These are phyloP conservation scores for Hypoxylon rickii DNA, from an alignment of 495 filamentous ascomycete genomes.

Conservation along the genomic window DNA sequence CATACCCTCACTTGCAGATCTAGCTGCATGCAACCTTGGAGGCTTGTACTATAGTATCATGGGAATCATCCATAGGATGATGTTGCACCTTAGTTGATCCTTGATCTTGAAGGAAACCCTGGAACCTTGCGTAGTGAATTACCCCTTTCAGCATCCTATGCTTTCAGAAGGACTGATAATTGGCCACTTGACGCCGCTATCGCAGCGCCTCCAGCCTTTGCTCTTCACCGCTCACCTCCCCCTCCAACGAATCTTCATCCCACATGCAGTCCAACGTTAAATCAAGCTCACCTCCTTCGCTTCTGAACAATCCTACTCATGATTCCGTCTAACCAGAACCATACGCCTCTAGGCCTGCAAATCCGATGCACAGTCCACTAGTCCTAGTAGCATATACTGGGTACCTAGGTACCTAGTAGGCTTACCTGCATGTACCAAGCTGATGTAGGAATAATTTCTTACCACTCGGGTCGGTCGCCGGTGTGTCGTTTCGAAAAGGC, in stretches of 20 bases:
- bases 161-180: conserved; percentile 15
- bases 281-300: conserved; percentile 16
- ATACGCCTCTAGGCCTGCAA: too few relatives aligned
- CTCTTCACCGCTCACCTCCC: conserved; percentile 26
- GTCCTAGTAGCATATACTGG: too few relatives aligned
- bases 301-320: neutral
- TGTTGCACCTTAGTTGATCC: too few relatives aligned
- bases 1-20: too few relatives aligned
- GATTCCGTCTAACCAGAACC: too few relatives aligned
- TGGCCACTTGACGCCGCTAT: conserved; percentile 16
- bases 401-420: too few relatives aligned
- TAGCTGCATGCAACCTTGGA: too few relatives aligned
- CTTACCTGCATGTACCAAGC: conserved; percentile 12
- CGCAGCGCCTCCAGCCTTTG: conserved; percentile 1
- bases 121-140: conserved; percentile 26
- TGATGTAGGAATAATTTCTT: neutral
- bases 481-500: conserved; percentile 8
- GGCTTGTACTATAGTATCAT: too few relatives aligned
- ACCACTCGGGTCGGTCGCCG: too few relatives aligned
- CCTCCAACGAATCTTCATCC: conserved; percentile 9
- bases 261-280: conserved; percentile 9
- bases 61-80: conserved; percentile 16
- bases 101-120: too few relatives aligned
- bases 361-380: too few relatives aligned
- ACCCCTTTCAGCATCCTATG: conserved; percentile 22